Evolutionary conservation across 2,329 filamentous ascomycete genomes (phyloP), one percentile per base, ranked within the genome.

Genomic region (Paecilomyces niveus): DNA sequence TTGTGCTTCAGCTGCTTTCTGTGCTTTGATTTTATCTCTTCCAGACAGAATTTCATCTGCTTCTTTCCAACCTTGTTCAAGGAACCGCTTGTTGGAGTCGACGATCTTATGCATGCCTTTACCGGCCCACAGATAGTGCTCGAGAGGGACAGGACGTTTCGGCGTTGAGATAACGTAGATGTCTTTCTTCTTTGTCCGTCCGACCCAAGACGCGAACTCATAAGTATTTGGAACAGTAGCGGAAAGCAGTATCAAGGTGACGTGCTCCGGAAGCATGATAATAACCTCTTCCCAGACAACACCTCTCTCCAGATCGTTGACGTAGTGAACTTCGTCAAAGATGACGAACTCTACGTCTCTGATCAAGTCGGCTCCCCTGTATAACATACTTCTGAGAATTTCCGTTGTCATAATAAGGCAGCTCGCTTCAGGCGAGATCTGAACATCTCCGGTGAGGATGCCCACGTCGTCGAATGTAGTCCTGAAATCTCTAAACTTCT

Each of bases 231-330:
- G 94, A 0, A 99, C 94, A 0, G 94, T 99, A 0, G 94, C 94
- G 3, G 94, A 99, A 2, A 99, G 83, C 1, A 97, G 80, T 65
- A 99, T 99, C 22, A 99, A 82, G 1, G 94, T 96, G 45, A 99
- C 91, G 75, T 99, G 94, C 71, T 96, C 92, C 0, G 94, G 94
- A 57, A 99, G 82, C 94, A 99, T 97, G 68, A 99, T 99, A 69
- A 99, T 99, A 67, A 99, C 94, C 75, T 99, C 94, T 74, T 99
- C 94, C 94, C 94, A 99, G 0, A 99, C 94, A 5, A 99, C 94
- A 68, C 94, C 94, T 75, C 94, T 85, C 73, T 97, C 94, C 26
- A 89, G 83, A 72, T 99, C 94, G 70, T 97, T 99, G 64, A 99
- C 93, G 71, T 99, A 99, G 75, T 99, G 94, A 1, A 99, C 94